A percentile compares a stretch with the other conserved stretches of the same genome.
Evolutionary conservation across 2,329 filamentous ascomycete genomes (phyloP).

Genomic region (Fusarium keratoplasticum): DNA sequence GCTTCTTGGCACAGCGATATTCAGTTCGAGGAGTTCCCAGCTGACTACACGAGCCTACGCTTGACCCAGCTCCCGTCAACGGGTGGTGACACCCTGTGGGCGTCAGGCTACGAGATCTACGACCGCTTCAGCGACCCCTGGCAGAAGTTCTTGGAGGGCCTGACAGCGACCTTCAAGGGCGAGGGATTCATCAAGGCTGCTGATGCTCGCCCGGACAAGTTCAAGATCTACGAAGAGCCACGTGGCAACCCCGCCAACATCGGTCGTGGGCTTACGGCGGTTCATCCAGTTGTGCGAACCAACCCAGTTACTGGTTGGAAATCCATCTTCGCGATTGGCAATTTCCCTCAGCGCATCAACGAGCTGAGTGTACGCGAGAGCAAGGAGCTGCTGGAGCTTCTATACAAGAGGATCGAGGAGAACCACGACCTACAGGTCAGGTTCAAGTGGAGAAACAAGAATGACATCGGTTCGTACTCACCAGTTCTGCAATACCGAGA

Average conservation of each 20-base stretch:
- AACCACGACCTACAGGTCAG: constrained; percentile 64
- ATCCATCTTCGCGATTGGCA: constrained; percentile 56
- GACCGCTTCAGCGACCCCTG: constrained; percentile 65
- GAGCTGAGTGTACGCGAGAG: constrained; percentile 57
- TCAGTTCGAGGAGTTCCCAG: constrained; percentile 66
- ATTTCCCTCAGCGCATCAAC: constrained; percentile 57
- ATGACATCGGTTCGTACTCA: constrained; percentile 49
- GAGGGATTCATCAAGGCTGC: constrained; percentile 25
- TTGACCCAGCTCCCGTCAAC: constrained; percentile 64
- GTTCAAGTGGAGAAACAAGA: constrained; percentile 57
- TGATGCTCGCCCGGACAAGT: constrained; percentile 45
- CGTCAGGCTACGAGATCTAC: constrained; percentile 69
- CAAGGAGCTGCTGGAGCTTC: constrained; percentile 54
- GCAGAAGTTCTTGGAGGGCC: constrained; percentile 62
- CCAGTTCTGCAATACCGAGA: accelerated
- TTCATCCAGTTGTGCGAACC: constrained; percentile 69
- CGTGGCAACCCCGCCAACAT: constrained; percentile 57
- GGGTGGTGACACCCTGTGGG: constrained; percentile 70
- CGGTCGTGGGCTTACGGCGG: constrained; percentile 59
- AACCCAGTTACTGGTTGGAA: constrained; percentile 74
- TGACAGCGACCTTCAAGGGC: constrained; percentile 60
- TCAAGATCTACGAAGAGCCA: constrained; percentile 48
- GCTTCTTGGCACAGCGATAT: constrained; percentile 64
- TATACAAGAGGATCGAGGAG: constrained; percentile 55
- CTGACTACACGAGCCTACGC: constrained; percentile 68